Conservation (phyloP, 805 yeast species). For the Candida manassasensis region DNA sequence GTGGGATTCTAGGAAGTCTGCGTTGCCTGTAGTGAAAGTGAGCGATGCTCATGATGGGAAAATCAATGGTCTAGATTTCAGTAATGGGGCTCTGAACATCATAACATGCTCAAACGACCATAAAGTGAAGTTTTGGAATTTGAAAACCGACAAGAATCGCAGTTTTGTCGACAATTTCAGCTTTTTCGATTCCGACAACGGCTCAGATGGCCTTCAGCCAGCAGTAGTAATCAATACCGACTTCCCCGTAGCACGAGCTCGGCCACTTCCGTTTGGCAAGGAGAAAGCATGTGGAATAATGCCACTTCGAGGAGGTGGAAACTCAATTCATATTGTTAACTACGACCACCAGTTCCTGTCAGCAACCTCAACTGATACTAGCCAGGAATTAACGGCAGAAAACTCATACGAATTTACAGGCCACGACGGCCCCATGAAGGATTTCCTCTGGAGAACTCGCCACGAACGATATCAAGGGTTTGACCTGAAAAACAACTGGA, state of each 20-base stretch:
- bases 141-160: slow-evolving; percentile 23
- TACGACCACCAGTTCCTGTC: slow-evolving; percentile 32
- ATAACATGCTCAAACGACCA: slow-evolving; percentile 85
- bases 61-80: slow-evolving; percentile 86
- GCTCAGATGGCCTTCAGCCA: slow-evolving; percentile 31
- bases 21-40: slow-evolving; percentile 63
- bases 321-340: slow-evolving; percentile 54
- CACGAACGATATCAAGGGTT: slow-evolving; percentile 42
- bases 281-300: slow-evolving; percentile 72
- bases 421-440: slow-evolving; percentile 80
- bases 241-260: slow-evolving; percentile 85
- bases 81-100: slow-evolving; percentile 53
- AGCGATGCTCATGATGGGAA: slow-evolving; percentile 73
- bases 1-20: slow-evolving; percentile 88
- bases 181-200: slow-evolving; percentile 14
- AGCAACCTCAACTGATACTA: slow-evolving; percentile 20
- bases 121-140: slow-evolving; percentile 78
- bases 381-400: slow-evolving; percentile 21
- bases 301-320: slow-evolving; percentile 85
- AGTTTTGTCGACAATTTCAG: slow-evolving; percentile 13
- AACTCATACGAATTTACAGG: slow-evolving; percentile 67
- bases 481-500: slow-evolving; percentile 49
- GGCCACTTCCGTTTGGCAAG: slow-evolving; percentile 84
- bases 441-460: slow-evolving; percentile 76
- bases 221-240: slow-evolving; percentile 59